Percentiles rank a stretch among this genome's conserved stretches.
Conservation (phyloP, 495 filamentous ascomycete species). For the Xylaria bambusicola region DNA sequence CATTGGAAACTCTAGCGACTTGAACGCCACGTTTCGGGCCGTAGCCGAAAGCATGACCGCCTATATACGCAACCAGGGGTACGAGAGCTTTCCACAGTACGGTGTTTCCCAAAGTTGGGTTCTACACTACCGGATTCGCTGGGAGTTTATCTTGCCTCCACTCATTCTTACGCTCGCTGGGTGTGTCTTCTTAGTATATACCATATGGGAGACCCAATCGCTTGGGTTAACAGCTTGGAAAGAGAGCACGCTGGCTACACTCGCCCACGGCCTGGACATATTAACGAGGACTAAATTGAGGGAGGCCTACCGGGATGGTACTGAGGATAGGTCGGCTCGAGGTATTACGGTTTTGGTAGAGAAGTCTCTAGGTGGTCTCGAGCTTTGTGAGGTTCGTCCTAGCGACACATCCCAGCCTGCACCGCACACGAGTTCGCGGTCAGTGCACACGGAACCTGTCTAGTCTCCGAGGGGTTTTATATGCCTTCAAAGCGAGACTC, state of each 20-base stretch:
- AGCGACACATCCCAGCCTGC: too few relatives aligned
- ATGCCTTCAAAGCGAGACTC: too few relatives aligned
- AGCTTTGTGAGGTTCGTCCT: too few relatives aligned
- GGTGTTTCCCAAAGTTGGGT: neutral
- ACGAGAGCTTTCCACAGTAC: neutral
- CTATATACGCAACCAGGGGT: neutral
- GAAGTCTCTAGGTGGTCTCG: neutral
- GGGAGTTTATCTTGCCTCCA: neutral
- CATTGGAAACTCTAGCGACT: neutral
- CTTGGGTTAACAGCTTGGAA: slow-evolving; percentile 7
- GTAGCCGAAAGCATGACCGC: neutral
- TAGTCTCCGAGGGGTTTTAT: too few relatives aligned
- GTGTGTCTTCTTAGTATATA: slow-evolving; percentile 15
- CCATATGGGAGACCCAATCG: slow-evolving; percentile 2
- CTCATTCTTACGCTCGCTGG: neutral
- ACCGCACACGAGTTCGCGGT: too few relatives aligned
- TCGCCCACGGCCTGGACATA: slow-evolving; percentile 10
- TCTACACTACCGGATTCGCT: neutral
- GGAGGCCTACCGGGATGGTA: neutral
- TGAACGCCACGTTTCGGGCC: neutral
- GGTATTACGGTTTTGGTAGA: neutral
- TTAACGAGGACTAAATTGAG: neutral
- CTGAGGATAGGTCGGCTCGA: neutral
- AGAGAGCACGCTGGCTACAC: slow-evolving; percentile 3
- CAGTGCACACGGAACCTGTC: too few relatives aligned